These are phyloP conservation scores for Suillus tomentosus DNA, from an alignment of 768 basidiomycete genomes.

Conservation along the genomic window DNA sequence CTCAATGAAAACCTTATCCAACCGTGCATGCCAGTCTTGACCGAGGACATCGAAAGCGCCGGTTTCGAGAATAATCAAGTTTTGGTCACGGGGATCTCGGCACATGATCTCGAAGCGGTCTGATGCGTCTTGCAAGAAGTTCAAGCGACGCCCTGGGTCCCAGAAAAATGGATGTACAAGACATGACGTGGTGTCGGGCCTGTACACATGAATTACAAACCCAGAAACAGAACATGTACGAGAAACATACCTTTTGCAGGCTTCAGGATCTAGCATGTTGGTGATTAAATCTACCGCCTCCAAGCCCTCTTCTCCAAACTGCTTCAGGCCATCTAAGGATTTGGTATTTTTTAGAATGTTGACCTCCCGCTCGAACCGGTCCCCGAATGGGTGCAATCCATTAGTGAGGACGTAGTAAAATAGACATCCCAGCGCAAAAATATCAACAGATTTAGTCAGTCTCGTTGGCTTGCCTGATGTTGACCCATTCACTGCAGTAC, in stretches of 20 bases:
- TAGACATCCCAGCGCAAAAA: conserved; percentile 94
- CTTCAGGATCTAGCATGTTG: conserved; percentile 77
- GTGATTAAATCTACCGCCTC: conserved; percentile 84
- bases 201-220: conserved; percentile 30
- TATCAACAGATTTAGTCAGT: conserved; percentile 93
- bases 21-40: conserved; percentile 82
- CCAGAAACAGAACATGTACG: not conserved
- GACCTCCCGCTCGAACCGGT: conserved; percentile 88
- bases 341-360: conserved; percentile 89
- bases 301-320: conserved; percentile 91
- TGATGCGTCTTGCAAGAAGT: conserved; percentile 96
- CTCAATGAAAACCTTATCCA: conserved; percentile 90
- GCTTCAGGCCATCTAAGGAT: conserved; percentile 66
- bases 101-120: conserved; percentile 99
- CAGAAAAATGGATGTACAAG: conserved; percentile 97
- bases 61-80: conserved; percentile 74
- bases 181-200: conserved; percentile 87
- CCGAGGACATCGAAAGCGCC: conserved; percentile 75
- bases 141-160: conserved; percentile 81
- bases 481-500: conserved; percentile 44
- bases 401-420: conserved; percentile 92
- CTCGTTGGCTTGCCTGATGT: conserved; percentile 55
- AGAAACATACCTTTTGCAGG: conserved; percentile 68
- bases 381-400: conserved; percentile 93
- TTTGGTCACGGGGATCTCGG: conserved; percentile 82